A percentile compares a stretch with the other conserved stretches of the same genome.
These are phyloP conservation scores for Picochlorum sp. DNA, from an alignment of 139 green algal genomes.

Conservation along the genomic window DNA sequence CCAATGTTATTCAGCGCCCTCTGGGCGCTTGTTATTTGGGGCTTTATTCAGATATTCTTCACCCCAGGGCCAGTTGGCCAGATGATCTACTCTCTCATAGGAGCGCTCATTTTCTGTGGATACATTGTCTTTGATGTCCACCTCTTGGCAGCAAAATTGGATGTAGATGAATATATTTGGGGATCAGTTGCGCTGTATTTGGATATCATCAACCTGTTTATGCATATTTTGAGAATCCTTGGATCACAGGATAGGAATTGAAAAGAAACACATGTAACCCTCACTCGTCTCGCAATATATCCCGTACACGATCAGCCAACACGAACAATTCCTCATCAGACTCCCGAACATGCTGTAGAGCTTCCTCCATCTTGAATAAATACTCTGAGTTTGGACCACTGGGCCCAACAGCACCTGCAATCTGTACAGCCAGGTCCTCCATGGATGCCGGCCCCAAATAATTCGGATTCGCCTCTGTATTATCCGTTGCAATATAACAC, in stretches of 20 bases:
- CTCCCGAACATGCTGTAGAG: constrained; percentile 33
- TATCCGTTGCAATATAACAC: constrained; percentile 42
- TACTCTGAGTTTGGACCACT: constrained; percentile 67
- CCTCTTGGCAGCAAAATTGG: constrained; percentile 29
- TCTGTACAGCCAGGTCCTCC: constrained; percentile 45
- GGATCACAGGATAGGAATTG: background rate
- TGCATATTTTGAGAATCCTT: constrained; percentile 53
- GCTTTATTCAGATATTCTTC: constrained; percentile 61
- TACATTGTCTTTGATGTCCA: constrained; percentile 57
- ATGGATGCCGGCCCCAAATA: constrained; percentile 45
- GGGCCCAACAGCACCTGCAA: constrained; percentile 39
- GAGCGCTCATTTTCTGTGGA: constrained; percentile 48
- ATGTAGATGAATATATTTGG: constrained; percentile 66
- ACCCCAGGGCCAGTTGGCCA: constrained; percentile 24
- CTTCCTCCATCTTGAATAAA: constrained; percentile 44
- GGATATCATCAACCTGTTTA: constrained; percentile 70
- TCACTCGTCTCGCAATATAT: background rate
- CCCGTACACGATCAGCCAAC: no score
- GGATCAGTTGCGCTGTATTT: constrained; percentile 58
- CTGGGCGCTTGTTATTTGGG: constrained; percentile 40
- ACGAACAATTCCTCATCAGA: constrained; percentile 10
- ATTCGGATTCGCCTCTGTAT: constrained; percentile 45
- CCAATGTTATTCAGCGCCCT: constrained; percentile 57
- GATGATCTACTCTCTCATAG: constrained; percentile 51
- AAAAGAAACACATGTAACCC: background rate